Conservation (phyloP, 768 basidiomycete genomes). For the Amanita brunnescens region DNA sequence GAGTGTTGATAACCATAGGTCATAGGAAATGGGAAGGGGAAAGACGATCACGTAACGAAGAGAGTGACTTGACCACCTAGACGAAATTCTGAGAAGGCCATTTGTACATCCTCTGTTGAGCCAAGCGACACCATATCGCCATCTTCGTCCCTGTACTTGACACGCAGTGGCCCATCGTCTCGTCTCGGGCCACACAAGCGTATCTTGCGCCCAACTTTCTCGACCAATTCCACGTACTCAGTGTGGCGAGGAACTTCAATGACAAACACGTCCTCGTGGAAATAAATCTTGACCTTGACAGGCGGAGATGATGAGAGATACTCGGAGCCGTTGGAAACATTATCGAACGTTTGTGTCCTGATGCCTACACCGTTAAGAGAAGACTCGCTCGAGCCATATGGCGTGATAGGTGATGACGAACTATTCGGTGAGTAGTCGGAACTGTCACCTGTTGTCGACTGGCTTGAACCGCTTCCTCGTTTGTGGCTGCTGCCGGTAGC, state of each 20-base stretch:
- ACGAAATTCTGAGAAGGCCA: constrained; percentile 82
- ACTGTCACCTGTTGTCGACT: constrained; percentile 66
- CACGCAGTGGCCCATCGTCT: constrained; percentile 72
- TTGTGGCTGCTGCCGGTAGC: constrained; percentile 34
- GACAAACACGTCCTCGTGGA: constrained; percentile 91
- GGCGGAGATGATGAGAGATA: constrained; percentile 23
- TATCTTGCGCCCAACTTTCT: constrained; percentile 90
- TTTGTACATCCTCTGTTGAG: constrained; percentile 88
- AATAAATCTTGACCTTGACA: constrained; percentile 92
- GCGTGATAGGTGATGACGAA: constrained; percentile 81
- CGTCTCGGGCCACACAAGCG: constrained; percentile 78
- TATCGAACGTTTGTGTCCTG: constrained; percentile 45
- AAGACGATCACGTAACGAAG: constrained; percentile 56
- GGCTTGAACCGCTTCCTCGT: constrained; percentile 78
- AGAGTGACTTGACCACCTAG: constrained; percentile 77
- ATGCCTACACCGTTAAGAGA: constrained; percentile 54
- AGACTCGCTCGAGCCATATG: constrained; percentile 84
- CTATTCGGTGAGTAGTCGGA: constrained; percentile 82
- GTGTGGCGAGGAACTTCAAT: constrained; percentile 79
- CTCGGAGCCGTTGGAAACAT: constrained; percentile 15
- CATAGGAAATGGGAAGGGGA: constrained; percentile 6
- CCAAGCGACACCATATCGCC: constrained; percentile 84
- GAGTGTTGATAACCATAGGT: constrained; percentile 1
- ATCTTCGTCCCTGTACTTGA: constrained; percentile 89
- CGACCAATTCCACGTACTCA: constrained; percentile 76